Base-by-base conservation (phyloP, 192 early-diverging fungal species). In the Cladochytrium replicatum region DNA sequence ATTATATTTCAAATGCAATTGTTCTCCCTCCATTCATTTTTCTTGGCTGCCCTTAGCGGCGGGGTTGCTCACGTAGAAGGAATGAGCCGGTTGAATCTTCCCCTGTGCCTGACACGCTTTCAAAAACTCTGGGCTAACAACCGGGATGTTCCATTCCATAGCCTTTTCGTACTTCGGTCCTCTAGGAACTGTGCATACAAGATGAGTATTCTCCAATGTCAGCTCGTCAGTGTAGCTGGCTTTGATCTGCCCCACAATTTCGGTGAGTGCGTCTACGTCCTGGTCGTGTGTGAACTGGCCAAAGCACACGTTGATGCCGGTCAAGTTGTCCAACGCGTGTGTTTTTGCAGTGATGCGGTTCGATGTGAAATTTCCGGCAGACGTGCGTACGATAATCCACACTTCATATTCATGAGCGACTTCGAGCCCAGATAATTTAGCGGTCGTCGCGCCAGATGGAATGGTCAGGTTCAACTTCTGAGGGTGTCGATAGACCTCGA, bases 261-360 rank as follows among this genome's bases (percentile, higher is more conserved):
- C 79, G 54, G 89, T 86, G 49, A 97, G 73, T 32, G 78, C 72
- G 31, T 80, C 80, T 22, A 84, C 61, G 19, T 87, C 88, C 7
- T 71, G 71, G 29, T 84, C 82, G 48, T 87, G 85, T 17, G 63
- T 52, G 59, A 94, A 90, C 2, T 73, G 75, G 28, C 96, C 96
- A 74, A 99, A 99, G 58, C 86, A 87, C 21, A 96, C 86, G 53
- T 86, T 78, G 50, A 96, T 90, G 13, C 96, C 96, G n/a, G 89
- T 96, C 27, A 99, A 74, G 60, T 99, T 97, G 37, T 97, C 93
- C 64, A 99, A 69, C 26, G 84, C 72, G 61, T 99, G 96, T 4
- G 96, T 99, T 48, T 71, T 78, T 30, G 83, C 71, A 2, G 54
- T 66, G 15, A 94, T 68, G 13, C 74, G 65, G 49, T 97, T 91